A percentile compares a stretch with the other conserved stretches of the same genome.
Conservation (phyloP, 164 flowering plant genomes). For the Umbilicus rupestris region DNA sequence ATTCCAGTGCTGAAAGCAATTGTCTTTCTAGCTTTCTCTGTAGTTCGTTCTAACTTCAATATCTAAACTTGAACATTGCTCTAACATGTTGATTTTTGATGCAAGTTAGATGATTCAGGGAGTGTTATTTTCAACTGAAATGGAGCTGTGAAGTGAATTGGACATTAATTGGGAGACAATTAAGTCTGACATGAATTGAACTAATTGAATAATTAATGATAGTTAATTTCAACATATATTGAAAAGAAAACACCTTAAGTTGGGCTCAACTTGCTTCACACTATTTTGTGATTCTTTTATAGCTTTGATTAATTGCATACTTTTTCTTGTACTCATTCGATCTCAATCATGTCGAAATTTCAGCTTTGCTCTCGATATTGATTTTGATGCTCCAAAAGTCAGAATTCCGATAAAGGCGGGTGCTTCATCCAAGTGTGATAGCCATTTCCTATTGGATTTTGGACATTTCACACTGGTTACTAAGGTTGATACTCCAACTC, state of each 20-base stretch:
- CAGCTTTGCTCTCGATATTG: slow-evolving; percentile 93
- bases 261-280: not conserved
- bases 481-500: slow-evolving; percentile 29
- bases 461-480: slow-evolving; percentile 91
- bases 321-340: not conserved
- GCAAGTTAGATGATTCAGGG: not conserved
- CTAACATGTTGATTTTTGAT: not conserved
- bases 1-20: not conserved
- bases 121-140: not conserved
- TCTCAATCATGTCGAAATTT: slow-evolving; percentile 9
- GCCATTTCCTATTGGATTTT: slow-evolving; percentile 87
- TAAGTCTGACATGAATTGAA: not conserved
- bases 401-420: slow-evolving; percentile 58
- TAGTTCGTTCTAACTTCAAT: not conserved
- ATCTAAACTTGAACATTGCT: not conserved
- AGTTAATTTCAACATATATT: not conserved
- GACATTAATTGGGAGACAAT: not conserved
- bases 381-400: slow-evolving; percentile 97
- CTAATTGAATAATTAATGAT: not conserved
- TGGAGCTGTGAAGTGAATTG: not conserved
- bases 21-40: not conserved
- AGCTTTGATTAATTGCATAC: not conserved
- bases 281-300: not conserved
- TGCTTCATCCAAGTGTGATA: slow-evolving; percentile 37
- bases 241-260: not conserved